A percentile compares a stretch with the other conserved stretches of the same genome.
Evolutionary conservation across 2,329 filamentous ascomycete species (phyloP).

Genomic region (Venturiaceae sp.): DNA sequence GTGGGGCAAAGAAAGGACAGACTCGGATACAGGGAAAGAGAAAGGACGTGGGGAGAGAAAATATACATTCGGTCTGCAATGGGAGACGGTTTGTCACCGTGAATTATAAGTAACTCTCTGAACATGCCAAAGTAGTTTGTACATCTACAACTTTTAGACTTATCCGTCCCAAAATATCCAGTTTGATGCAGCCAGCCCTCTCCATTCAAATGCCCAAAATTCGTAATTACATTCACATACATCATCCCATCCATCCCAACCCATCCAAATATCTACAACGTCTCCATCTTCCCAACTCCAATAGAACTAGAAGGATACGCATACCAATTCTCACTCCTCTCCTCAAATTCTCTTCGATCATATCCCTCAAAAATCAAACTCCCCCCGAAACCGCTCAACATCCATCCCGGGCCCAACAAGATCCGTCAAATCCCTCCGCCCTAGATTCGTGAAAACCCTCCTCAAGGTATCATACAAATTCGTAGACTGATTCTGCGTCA

Average conservation of each 20-base stretch:
- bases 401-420: conserved; percentile 84
- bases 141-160: too few species aligned
- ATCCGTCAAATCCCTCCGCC: conserved; percentile 75
- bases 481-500: conserved; percentile 90
- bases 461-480: conserved; percentile 92
- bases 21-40: too few species aligned
- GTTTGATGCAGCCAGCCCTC: neutral
- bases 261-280: neutral
- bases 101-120: neutral
- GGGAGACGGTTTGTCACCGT: too few species aligned
- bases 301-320: neutral
- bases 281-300: neutral
- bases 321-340: conserved; percentile 4
- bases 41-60: too few species aligned
- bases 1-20: too few species aligned
- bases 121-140: too few species aligned
- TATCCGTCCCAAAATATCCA: neutral
- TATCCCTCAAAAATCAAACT: conserved; percentile 68
- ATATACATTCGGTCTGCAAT: too few species aligned
- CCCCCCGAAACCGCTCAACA: conserved; percentile 75
- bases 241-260: neutral
- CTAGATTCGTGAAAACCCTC: conserved; percentile 96
- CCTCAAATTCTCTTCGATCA: neutral
- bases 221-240: neutral
- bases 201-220: neutral